Base-by-base conservation (phyloP, 1,139 yeast genomes). In the Waltiozyma sp. region DNA sequence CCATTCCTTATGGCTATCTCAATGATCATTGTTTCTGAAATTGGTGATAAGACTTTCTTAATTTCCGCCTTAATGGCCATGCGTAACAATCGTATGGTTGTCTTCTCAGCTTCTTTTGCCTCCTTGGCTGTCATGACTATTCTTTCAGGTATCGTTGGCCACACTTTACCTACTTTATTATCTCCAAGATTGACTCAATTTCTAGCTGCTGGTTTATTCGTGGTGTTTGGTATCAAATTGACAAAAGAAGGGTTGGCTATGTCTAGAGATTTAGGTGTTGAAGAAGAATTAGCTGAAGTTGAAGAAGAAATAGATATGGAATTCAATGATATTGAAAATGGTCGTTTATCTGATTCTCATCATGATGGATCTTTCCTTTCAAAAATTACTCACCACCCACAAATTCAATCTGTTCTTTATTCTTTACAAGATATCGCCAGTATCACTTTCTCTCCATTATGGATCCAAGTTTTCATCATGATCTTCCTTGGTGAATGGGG, bases 401-500 rank as follows among this genome's bases (percentile, higher is more conserved):
- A 24, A 16, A 4, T 40, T n/a, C 15, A 35, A 15, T 2, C 36
- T 1, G 7, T n/a, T 11, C 40, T 47, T 24, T 4, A 19, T 8
- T 15, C 26, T 2, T 24, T 48, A 14, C 46, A 48, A 37, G 11
- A 26, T 6, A 11, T 45, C 19, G 47, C 52, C 8, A 39, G 53
- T 3, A 39, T 38, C 8, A 46, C 88, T 15, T 68, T 91, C 43
- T 83, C 95, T 6, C 98, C 98, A 2, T 68, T 80, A 15, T 91
- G 95, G 89, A 83, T 89, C 53, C 96, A 91, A 66, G 93, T 91
- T 5, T 91, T 91, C 60, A 79, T 81, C 43, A 89, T 93, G 97
- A 87, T 96, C 2, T 93, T 93, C 61, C 69, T 91, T 45, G 98
- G 96, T 46, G 99, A 91, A 67, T 88, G 97, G 95, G 99, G 99